These are phyloP conservation scores for Aspergillus egyptiacus DNA, from an alignment of 495 filamentous ascomycete genomes.

Conservation along the genomic window DNA sequence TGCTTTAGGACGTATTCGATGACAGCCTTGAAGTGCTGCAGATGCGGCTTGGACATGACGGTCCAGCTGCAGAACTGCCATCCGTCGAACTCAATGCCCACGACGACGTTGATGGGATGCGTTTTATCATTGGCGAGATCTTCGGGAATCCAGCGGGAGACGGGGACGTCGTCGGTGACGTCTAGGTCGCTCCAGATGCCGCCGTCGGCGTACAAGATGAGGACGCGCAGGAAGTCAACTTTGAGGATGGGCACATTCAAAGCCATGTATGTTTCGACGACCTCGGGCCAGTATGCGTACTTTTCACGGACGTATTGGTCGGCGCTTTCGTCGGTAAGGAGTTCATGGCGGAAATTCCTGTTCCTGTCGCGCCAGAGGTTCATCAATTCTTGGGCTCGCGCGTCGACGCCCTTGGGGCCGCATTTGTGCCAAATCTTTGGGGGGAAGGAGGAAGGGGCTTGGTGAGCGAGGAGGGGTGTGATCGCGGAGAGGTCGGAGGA, in stretches of 20 bases:
- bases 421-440: conserved; percentile 32
- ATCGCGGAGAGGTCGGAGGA: not conserved
- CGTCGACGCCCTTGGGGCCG: conserved; percentile 17
- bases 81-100: conserved; percentile 39
- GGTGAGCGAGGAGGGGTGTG: conserved; percentile 1
- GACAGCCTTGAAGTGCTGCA: conserved; percentile 7
- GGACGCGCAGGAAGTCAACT: conserved; percentile 39
- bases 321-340: conserved; percentile 29
- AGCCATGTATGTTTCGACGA: conserved; percentile 22
- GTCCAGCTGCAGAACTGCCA: conserved; percentile 39
- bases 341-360: conserved; percentile 29
- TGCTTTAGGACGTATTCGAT: conserved; percentile 13
- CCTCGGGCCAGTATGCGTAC: conserved; percentile 23
- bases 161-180: conserved; percentile 27
- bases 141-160: conserved; percentile 35
- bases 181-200: conserved; percentile 45
- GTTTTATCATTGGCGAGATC: conserved; percentile 9
- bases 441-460: conserved; percentile 9
- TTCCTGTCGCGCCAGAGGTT: conserved; percentile 26
- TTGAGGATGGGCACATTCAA: conserved; percentile 30
- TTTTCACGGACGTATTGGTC: conserved; percentile 27
- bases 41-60: conserved; percentile 30
- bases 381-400: conserved; percentile 11
- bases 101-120: conserved; percentile 27
- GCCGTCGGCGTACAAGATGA: conserved; percentile 35